Evolutionary conservation across 2,329 filamentous ascomycete genomes (phyloP).

Genomic region (Alternaria sp.): DNA sequence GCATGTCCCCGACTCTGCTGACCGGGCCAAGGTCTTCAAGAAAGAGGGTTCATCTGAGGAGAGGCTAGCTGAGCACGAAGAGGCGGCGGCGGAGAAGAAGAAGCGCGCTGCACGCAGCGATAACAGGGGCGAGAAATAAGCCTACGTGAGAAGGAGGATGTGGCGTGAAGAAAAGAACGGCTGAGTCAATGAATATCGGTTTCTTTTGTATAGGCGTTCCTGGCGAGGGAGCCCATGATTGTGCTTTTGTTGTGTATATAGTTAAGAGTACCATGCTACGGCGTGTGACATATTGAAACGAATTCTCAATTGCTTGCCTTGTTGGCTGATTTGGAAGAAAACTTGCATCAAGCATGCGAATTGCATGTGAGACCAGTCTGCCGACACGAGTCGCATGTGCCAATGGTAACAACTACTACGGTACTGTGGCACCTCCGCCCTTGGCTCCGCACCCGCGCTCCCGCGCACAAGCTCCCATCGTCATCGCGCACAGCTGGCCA

Average conservation of each 20-base stretch:
- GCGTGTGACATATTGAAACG: background rate
- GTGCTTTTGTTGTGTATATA: background rate
- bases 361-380: background rate
- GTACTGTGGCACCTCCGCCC: conserved; percentile 10
- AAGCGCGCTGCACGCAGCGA: conserved; percentile 37
- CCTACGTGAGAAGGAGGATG: background rate
- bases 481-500: conserved; percentile 6
- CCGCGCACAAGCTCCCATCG: background rate
- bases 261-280: background rate
- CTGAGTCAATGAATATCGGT: background rate
- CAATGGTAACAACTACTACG: background rate
- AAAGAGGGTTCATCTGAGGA: conserved; percentile 37
- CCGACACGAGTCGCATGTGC: background rate
- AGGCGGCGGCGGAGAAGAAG: conserved; percentile 31
- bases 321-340: background rate
- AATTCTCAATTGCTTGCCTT: background rate
- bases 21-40: conserved; percentile 61
- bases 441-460: background rate
- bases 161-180: background rate
- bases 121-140: conserved; percentile 22
- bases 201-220: conserved; percentile 5
- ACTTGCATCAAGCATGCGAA: no score
- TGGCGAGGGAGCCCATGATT: background rate
- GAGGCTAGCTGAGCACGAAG: conserved; percentile 45
- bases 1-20: conserved; percentile 56